Percentiles rank a stretch among this genome's conserved stretches.
Evolutionary conservation across 75 land plant species (phyloP).

Genomic region (Azolla pinnata): DNA sequence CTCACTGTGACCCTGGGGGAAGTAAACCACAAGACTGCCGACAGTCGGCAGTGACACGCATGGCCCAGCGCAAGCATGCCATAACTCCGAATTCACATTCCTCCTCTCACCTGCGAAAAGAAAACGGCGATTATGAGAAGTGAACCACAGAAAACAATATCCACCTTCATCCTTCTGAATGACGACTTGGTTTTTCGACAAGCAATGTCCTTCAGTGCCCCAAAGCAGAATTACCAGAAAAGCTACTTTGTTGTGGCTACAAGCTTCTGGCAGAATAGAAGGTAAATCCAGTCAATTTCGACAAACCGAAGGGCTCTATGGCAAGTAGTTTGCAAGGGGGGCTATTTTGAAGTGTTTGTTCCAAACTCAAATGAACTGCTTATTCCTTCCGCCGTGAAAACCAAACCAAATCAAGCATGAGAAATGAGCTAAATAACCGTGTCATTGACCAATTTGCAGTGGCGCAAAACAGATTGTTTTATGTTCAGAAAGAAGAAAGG

Average conservation of each 20-base stretch:
- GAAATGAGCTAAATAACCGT: too few species aligned
- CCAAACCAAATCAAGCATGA: background rate
- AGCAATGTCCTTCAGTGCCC: background rate
- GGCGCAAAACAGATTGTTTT: too few species aligned
- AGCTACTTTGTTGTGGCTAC: background rate
- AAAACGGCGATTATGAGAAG: background rate
- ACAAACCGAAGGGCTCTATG: background rate
- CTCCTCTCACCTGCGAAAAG: constrained; percentile 53
- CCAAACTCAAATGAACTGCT: background rate
- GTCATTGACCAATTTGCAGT: too few species aligned
- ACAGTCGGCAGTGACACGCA: constrained; percentile 73
- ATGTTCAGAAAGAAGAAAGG: too few species aligned
- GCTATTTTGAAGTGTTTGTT: background rate
- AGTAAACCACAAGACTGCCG: constrained; percentile 86
- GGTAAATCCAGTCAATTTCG: background rate
- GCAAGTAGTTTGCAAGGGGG: background rate
- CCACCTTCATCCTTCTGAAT: background rate
- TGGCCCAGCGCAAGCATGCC: constrained; percentile 98
- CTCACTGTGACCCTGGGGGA: constrained; percentile 95
- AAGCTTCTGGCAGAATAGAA: background rate
- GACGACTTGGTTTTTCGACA: background rate
- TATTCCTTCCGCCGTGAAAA: background rate
- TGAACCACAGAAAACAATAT: background rate
- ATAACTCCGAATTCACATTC: constrained; percentile 72
- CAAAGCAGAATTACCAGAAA: background rate